Evolutionary conservation across 2,329 filamentous ascomycete species (phyloP).

Genomic region (Cladosporium sp.): DNA sequence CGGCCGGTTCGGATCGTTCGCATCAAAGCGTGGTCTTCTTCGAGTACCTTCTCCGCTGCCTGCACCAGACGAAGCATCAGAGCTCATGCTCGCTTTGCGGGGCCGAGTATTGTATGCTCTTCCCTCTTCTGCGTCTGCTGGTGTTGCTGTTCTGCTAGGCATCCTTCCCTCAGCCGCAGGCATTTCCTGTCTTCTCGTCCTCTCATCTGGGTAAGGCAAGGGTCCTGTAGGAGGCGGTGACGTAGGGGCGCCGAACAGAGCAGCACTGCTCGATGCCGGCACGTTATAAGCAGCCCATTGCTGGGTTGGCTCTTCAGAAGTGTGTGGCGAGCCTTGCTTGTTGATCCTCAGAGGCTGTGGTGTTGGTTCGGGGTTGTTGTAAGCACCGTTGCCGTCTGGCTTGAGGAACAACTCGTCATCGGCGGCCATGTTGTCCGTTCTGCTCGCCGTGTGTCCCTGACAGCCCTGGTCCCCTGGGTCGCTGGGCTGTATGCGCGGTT

Average conservation of each 20-base stretch:
- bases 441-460: background rate
- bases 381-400: slow-evolving; percentile 12
- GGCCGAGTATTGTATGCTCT: slow-evolving; percentile 15
- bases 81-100: slow-evolving; percentile 29
- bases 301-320: slow-evolving; percentile 22
- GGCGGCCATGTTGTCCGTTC: background rate
- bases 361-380: slow-evolving; percentile 15
- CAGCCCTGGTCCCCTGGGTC: background rate
- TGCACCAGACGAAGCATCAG: slow-evolving; percentile 24
- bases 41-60: slow-evolving; percentile 18
- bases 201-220: slow-evolving; percentile 29
- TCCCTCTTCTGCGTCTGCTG: slow-evolving; percentile 25
- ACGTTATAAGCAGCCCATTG: slow-evolving; percentile 33
- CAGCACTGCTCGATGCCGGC: slow-evolving; percentile 23
- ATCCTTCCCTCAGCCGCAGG: slow-evolving; percentile 14
- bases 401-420: slow-evolving; percentile 20
- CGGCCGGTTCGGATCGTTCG: slow-evolving; percentile 46
- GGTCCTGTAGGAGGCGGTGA: slow-evolving; percentile 29
- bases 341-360: slow-evolving; percentile 30
- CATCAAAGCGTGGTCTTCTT: slow-evolving; percentile 42
- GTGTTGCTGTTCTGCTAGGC: slow-evolving; percentile 24
- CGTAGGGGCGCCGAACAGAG: slow-evolving; percentile 27
- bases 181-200: slow-evolving; percentile 18
- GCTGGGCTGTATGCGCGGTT: slow-evolving; percentile 1
- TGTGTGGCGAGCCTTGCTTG: slow-evolving; percentile 21